These are phyloP conservation scores for Vanrija humicola DNA, from an alignment of 1,284 basidiomycete genomes.

Conservation along the genomic window DNA sequence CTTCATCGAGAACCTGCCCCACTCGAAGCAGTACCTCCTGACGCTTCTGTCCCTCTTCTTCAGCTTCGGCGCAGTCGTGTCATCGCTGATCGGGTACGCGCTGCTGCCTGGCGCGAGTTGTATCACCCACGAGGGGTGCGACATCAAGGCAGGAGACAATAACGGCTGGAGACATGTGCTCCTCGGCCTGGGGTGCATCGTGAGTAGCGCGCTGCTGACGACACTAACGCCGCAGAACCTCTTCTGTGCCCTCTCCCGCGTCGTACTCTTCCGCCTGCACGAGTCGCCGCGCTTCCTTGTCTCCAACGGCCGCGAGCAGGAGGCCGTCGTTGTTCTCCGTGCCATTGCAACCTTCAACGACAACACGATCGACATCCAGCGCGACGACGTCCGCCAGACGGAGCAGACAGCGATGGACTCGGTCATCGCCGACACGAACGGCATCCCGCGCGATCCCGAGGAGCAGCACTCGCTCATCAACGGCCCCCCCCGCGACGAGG, in stretches of 20 bases:
- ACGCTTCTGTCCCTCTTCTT: slow-evolving; percentile 96
- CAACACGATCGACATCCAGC: slow-evolving; percentile 59
- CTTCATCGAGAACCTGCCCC: slow-evolving; percentile 89
- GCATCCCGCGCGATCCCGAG: not conserved
- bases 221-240: slow-evolving; percentile 60
- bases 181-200: slow-evolving; percentile 64
- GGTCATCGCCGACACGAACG: not conserved
- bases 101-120: slow-evolving; percentile 78
- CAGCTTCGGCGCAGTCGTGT: slow-evolving; percentile 79
- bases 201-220: slow-evolving; percentile 46
- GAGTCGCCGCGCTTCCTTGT: slow-evolving; percentile 91
- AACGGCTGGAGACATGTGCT: slow-evolving; percentile 83
- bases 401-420: not conserved
- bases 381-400: slow-evolving; percentile 60
- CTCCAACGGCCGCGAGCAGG: slow-evolving; percentile 70
- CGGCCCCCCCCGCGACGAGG: no score
- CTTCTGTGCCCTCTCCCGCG: slow-evolving; percentile 76
- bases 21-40: slow-evolving; percentile 83
- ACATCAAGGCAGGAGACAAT: slow-evolving; percentile 62
- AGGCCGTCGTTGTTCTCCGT: slow-evolving; percentile 75
- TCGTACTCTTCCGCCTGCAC: slow-evolving; percentile 82
- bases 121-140: slow-evolving; percentile 43
- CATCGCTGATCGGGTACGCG: slow-evolving; percentile 70
- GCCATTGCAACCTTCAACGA: slow-evolving; percentile 82
- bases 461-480: slow-evolving; percentile 7